A percentile compares a stretch with the other conserved stretches of the same genome.
Conservation (phyloP, 208 protist genomes). For the Leishmania arabica region DNA sequence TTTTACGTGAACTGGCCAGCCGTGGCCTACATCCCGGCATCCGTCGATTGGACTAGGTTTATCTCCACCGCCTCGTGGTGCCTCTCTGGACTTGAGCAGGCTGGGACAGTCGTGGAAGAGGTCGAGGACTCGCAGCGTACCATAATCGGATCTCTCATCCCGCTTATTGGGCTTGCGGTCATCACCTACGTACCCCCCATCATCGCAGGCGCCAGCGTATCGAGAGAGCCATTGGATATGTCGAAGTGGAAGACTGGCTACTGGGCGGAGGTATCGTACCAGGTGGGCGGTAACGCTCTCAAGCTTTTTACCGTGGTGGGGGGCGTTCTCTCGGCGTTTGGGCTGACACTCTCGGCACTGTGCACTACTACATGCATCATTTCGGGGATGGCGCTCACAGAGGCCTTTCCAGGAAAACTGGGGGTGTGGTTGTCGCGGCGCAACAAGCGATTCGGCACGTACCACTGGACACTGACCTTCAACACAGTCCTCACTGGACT, state of each 20-base stretch:
- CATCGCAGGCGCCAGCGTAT: constrained; percentile 62
- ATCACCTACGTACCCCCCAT: constrained; percentile 80
- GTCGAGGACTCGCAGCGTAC: constrained; percentile 64
- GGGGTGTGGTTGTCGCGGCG: constrained; percentile 54
- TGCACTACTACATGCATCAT: constrained; percentile 77
- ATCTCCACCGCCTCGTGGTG: constrained; percentile 85
- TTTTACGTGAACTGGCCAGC: constrained; percentile 82
- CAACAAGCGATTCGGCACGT: constrained; percentile 67
- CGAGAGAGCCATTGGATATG: constrained; percentile 46
- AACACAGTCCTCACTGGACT: constrained; percentile 68
- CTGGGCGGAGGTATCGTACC: constrained; percentile 58
- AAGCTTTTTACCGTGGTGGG: constrained; percentile 56
- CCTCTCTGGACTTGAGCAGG: constrained; percentile 82
- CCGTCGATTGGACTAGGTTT: constrained; percentile 71
- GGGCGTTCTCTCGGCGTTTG: constrained; percentile 70
- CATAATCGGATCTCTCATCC: constrained; percentile 63
- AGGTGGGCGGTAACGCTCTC: constrained; percentile 50
- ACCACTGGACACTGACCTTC: constrained; percentile 72
- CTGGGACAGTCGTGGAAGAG: constrained; percentile 69
- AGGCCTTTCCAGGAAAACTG: constrained; percentile 62
- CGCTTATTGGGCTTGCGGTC: constrained; percentile 63
- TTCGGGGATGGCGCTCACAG: constrained; percentile 69
- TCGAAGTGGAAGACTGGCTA: constrained; percentile 71
- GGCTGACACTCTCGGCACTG: constrained; percentile 65
- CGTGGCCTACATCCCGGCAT: constrained; percentile 56